Evolutionary conservation across 495 filamentous ascomycete genomes (phyloP).

Genomic region (Penicillium taxi): DNA sequence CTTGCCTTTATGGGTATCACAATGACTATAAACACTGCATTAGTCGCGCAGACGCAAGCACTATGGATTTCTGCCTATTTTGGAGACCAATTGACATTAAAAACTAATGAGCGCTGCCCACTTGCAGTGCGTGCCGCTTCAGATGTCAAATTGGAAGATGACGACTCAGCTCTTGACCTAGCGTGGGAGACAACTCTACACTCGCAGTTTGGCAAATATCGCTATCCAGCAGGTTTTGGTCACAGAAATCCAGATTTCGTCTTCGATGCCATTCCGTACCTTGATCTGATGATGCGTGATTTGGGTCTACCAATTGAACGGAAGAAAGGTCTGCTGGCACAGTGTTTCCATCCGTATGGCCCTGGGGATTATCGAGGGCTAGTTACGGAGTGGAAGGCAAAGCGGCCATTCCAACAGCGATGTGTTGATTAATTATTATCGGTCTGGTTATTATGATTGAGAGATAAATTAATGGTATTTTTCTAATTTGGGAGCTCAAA

Average conservation of each 20-base stretch:
- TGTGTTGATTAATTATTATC: no score
- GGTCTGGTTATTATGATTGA: no score
- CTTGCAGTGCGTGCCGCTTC: constrained; percentile 6
- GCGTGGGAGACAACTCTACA: constrained; percentile 54
- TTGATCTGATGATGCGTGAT: constrained; percentile 63
- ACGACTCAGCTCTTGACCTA: constrained; percentile 19
- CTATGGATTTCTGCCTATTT: constrained; percentile 67
- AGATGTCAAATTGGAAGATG: constrained; percentile 15
- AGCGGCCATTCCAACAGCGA: no score
- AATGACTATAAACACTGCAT: constrained; percentile 53
- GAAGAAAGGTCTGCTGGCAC: constrained; percentile 38
- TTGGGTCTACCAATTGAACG: constrained; percentile 45
- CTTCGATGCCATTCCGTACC: constrained; percentile 70
- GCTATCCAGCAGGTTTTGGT: constrained; percentile 59
- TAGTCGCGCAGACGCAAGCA: constrained; percentile 58
- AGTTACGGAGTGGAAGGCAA: constrained; percentile 47
- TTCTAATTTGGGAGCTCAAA: no score
- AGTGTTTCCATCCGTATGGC: constrained; percentile 49
- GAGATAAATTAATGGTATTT: no score
- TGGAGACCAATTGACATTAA: constrained; percentile 33
- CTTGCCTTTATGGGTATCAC: constrained; percentile 62
- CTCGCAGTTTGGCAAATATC: constrained; percentile 60
- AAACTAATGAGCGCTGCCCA: constrained; percentile 18
- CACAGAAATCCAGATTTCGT: constrained; percentile 60
- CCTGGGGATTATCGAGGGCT: constrained; percentile 54